Percentiles rank a stretch among this genome's conserved stretches.
Conservation (phyloP, 176 grass and related monocot species). For the Otatea glauca region DNA sequence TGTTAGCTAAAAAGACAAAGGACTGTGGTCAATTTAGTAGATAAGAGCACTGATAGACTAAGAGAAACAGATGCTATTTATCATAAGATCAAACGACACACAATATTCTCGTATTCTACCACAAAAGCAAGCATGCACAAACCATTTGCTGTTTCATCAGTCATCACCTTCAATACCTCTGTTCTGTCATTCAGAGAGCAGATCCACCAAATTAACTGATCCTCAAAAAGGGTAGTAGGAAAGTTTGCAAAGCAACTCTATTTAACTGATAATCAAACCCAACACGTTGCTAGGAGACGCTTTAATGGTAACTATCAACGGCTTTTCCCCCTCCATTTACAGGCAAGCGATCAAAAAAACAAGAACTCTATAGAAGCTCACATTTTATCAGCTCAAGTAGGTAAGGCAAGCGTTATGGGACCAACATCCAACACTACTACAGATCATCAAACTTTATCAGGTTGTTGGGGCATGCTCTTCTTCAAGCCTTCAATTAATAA, state of each 20-base stretch:
- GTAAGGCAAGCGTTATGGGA: not conserved
- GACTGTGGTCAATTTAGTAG: not conserved
- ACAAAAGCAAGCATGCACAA: slow-evolving; percentile 6
- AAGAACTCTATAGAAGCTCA: not conserved
- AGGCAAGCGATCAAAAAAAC: not conserved
- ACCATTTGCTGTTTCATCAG: slow-evolving; percentile 12
- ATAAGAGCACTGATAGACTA: not conserved
- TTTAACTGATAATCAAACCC: not conserved
- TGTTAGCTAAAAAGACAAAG: not conserved
- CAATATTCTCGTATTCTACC: slow-evolving; percentile 1
- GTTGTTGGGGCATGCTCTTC: not conserved
- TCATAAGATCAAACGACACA: not conserved
- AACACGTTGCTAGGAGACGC: not conserved
- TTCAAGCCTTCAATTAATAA: not conserved
- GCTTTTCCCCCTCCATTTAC: not conserved
- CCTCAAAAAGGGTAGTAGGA: not conserved
- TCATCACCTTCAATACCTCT: not conserved
- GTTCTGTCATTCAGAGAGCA: not conserved
- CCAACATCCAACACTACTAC: slow-evolving; percentile 23
- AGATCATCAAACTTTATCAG: slow-evolving; percentile 2
- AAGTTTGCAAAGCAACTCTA: not conserved
- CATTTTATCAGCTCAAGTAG: not conserved
- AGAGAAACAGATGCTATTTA: slow-evolving; percentile 5
- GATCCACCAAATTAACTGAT: not conserved
- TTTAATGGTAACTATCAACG: not conserved